phyloP scores from a whole-genome alignment of 2,329 filamentous ascomycete species.

The Trichoderma breve region DNA sequence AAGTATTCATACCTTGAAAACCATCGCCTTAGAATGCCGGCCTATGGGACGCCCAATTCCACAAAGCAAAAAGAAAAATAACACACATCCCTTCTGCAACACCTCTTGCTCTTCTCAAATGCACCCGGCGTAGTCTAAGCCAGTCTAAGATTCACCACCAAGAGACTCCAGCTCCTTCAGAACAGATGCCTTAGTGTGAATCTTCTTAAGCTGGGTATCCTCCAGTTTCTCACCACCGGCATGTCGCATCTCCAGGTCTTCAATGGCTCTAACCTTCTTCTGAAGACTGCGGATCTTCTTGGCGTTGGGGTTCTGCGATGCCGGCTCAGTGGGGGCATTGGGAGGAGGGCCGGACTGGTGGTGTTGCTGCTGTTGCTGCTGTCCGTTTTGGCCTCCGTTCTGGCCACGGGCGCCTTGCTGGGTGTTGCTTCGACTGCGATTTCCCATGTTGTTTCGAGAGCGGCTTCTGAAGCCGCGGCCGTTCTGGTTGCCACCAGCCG shows the following conservation, averaged over 20 bases:
- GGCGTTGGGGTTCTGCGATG: slow-evolving; percentile 67
- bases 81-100: not conserved
- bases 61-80: not conserved
- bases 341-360: slow-evolving; percentile 11
- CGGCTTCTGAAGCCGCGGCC: slow-evolving; percentile 54
- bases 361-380: slow-evolving; percentile 9
- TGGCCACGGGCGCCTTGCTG: slow-evolving; percentile 38
- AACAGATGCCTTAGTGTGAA: slow-evolving; percentile 80
- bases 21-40: slow-evolving; percentile 1
- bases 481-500: slow-evolving; percentile 32
- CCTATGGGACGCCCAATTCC: not conserved
- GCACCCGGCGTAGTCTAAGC: not conserved
- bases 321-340: slow-evolving; percentile 22
- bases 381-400: slow-evolving; percentile 22
- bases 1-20: slow-evolving; percentile 12
- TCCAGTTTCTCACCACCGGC: slow-evolving; percentile 95
- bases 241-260: slow-evolving; percentile 95
- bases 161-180: slow-evolving; percentile 75
- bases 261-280: slow-evolving; percentile 97
- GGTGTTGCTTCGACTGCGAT: slow-evolving; percentile 54
- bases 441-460: slow-evolving; percentile 52
- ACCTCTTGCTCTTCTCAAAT: not conserved
- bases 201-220: slow-evolving; percentile 98
- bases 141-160: slow-evolving; percentile 31
- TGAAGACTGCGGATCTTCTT: slow-evolving; percentile 93